Evolutionary conservation across 2,329 filamentous ascomycete species (phyloP), one percentile per base, ranked within the genome.

Genomic region (Aspergillus cejpii): DNA sequence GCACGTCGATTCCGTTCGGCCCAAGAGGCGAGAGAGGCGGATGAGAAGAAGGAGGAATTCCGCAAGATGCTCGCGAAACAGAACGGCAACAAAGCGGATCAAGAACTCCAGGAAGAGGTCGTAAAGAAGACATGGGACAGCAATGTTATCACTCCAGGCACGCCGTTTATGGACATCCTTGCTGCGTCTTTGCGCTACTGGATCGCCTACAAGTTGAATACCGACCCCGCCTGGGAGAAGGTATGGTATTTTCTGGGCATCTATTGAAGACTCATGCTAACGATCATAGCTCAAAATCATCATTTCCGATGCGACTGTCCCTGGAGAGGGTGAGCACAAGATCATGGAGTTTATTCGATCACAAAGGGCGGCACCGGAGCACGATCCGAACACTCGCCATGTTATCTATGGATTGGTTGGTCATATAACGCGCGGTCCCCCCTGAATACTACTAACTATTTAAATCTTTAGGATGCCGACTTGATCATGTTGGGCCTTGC

Each of bases 331-430:
- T 64, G 92, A 98, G 72, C 92, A 98, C 69, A 98, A 98, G 70
- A 97, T 98, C 62, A 98, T 98, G 92, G 84, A 92, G 56, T 98
- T 97, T 65, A 81, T 98, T 54, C 84, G 92, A 59, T 95, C 91
- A 28, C 94, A 98, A 68, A 83, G 92, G 59, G 81, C 85, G 39
- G 92, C 87, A 42, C 84, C 90, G 4, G 84, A 94, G 53, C 89
- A 98, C 67, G 84, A 98, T 61, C 92, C 92, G 19, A 97, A 98
- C 66, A 97, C 92, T 17, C 85, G 87, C 49, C 92, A 98, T 70
- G 94, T 98, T 59, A 96, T 98, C 51, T 98, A 98, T 64, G 92
- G 92, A 39, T 76, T 98, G 55, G 67, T 69, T 58, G 39, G 66
- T 58, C 27, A 14, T 38, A 20, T 8, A 20, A 29, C 3, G 15